These are phyloP conservation scores for Nitzschia putrida DNA, from an alignment of 108 stramenopile genomes.

Conservation along the genomic window DNA sequence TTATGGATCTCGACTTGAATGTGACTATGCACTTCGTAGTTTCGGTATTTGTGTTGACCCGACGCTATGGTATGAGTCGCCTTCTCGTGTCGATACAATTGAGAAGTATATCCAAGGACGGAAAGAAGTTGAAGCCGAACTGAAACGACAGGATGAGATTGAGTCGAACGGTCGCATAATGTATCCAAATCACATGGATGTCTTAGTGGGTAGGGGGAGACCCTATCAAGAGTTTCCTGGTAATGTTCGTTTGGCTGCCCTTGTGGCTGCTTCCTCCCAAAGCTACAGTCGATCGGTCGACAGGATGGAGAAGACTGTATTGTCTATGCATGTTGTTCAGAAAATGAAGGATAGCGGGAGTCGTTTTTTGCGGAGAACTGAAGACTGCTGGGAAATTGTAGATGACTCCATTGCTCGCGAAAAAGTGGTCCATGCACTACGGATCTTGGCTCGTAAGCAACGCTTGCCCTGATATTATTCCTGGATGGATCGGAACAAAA, in stretches of 20 bases:
- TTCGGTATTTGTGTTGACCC: no score
- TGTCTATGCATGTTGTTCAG: slow-evolving; percentile 11
- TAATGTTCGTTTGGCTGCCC: slow-evolving; percentile 7
- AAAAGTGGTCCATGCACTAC: slow-evolving; percentile 21
- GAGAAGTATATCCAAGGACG: no score
- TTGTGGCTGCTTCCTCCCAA: slow-evolving; percentile 9
- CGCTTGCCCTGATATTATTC: no score
- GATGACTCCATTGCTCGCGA: slow-evolving; percentile 9
- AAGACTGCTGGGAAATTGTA: slow-evolving; percentile 15
- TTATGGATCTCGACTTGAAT: background rate
- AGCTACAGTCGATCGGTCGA: background rate
- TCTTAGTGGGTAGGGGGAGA: slow-evolving; percentile 32
- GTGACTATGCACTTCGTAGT: no score
- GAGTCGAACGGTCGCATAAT: no score
- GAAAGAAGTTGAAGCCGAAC: no score
- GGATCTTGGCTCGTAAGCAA: background rate
- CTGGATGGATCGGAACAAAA: no score
- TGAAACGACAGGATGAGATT: no score
- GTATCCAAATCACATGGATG: slow-evolving; percentile 13
- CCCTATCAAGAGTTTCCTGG: slow-evolving; percentile 26
- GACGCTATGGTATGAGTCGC: background rate
- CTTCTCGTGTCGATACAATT: background rate
- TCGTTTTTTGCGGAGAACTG: slow-evolving; percentile 12
- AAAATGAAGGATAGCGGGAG: slow-evolving; percentile 1
- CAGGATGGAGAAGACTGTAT: slow-evolving; percentile 23